Evolutionary conservation across 192 early-diverging fungal species (phyloP).

Genomic region (Pecoramyces ruminantium): DNA sequence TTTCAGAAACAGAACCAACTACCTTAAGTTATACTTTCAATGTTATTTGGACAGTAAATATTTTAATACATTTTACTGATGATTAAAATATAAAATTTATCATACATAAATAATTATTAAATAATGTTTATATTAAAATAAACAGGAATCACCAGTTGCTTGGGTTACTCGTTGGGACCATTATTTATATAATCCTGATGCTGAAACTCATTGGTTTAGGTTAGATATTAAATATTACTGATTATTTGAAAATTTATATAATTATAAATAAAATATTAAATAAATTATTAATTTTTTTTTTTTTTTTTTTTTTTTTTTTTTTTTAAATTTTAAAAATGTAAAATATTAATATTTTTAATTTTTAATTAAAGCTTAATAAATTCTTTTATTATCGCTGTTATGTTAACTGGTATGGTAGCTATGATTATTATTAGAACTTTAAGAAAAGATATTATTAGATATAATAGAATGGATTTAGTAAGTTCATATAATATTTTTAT

Average conservation of each 20-base stretch:
- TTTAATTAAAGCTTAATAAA: conserved; percentile 75
- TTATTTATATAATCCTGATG: conserved; percentile 66
- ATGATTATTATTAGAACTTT: conserved; percentile 78
- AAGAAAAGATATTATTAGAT: conserved; percentile 82
- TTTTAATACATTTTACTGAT: no score
- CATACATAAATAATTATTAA: not conserved
- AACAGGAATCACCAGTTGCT: not conserved
- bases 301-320: no score
- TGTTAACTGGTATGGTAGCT: conserved; percentile 78
- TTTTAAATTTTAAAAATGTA: no score
- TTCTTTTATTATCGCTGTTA: conserved; percentile 81
- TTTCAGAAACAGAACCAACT: conserved; percentile 7
- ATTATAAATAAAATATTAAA: no score
- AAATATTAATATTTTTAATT: no score
- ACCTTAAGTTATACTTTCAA: conserved; percentile 52
- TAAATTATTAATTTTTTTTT: no score
- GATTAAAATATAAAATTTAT: no score
- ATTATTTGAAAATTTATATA: no score
- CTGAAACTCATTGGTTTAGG: conserved; percentile 55
- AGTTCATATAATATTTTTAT: not conserved
- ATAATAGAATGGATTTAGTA: conserved; percentile 47
- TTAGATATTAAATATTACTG: no score
- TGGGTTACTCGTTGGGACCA: conserved; percentile 72
- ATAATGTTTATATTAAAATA: no score
- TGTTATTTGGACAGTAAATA: conserved; percentile 38